These are phyloP conservation scores for Camillea tinctor DNA, from an alignment of 2,329 filamentous ascomycete species.

Conservation along the genomic window DNA sequence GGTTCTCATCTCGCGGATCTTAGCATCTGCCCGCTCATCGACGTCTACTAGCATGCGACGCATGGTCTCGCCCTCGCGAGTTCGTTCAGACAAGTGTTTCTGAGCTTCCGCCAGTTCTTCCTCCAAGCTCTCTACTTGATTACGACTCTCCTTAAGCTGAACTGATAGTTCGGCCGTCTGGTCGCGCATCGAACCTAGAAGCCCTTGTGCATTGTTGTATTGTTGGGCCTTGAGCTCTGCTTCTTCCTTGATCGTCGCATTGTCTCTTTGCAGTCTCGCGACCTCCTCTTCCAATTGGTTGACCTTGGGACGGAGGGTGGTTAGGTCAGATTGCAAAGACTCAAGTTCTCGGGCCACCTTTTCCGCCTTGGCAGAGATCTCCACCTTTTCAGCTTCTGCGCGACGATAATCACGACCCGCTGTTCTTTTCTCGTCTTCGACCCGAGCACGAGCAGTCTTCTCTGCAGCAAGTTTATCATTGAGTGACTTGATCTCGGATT, in stretches of 20 bases:
- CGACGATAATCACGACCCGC: conserved; percentile 75
- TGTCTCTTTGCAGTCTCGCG: conserved; percentile 66
- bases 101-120: conserved; percentile 91
- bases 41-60: conserved; percentile 82
- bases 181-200: conserved; percentile 90
- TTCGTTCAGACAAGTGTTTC: conserved; percentile 80
- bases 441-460: conserved; percentile 65
- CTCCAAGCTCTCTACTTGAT: conserved; percentile 80
- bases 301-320: conserved; percentile 60
- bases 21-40: conserved; percentile 76
- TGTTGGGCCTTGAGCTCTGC: conserved; percentile 81
- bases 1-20: conserved; percentile 84
- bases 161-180: conserved; percentile 84
- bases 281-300: conserved; percentile 73
- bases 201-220: conserved; percentile 78
- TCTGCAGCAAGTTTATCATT: conserved; percentile 78
- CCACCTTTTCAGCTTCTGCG: conserved; percentile 75
- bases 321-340: conserved; percentile 69
- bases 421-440: conserved; percentile 76
- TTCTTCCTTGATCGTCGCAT: conserved; percentile 70
- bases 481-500: conserved; percentile 72
- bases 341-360: conserved; percentile 68
- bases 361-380: conserved; percentile 71
- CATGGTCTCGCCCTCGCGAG: conserved; percentile 93
- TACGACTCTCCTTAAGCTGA: conserved; percentile 86